phyloP scores from a whole-genome alignment of 2,329 filamentous ascomycete species.

The Stachybotrys chlorohalonatus region DNA sequence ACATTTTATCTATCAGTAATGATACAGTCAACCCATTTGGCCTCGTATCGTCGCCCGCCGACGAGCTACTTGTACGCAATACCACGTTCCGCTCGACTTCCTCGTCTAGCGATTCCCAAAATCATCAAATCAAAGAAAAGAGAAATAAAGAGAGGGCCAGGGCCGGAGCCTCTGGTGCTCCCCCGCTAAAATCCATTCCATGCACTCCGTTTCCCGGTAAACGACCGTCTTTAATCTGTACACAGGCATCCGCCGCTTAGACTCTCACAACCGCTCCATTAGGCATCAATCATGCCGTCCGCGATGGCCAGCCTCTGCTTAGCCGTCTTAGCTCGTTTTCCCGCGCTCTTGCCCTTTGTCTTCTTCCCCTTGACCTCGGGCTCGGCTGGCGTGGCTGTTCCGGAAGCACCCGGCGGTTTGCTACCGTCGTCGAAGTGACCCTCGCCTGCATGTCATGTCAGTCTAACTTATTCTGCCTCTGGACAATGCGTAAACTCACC shows the following conservation, averaged over 20 bases:
- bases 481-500: slow-evolving; percentile 53
- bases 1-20: slow-evolving; percentile 1
- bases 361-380: slow-evolving; percentile 42
- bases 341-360: slow-evolving; percentile 44
- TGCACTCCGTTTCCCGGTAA: neutral
- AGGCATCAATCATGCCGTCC: slow-evolving; percentile 39
- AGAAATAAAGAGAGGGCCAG: neutral
- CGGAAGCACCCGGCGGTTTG: slow-evolving; percentile 57
- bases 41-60: neutral
- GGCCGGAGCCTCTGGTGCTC: neutral
- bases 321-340: slow-evolving; percentile 54
- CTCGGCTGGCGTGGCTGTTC: slow-evolving; percentile 72
- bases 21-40: neutral
- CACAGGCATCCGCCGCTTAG: neutral
- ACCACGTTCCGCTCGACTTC: neutral
- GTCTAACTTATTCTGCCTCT: neutral
- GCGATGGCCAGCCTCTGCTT: slow-evolving; percentile 62
- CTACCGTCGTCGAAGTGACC: slow-evolving; percentile 87
- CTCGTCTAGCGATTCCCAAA: neutral
- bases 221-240: neutral
- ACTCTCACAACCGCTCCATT: slow-evolving; percentile 2
- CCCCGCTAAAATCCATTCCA: neutral
- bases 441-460: slow-evolving; percentile 56
- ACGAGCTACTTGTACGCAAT: neutral
- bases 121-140: neutral